Conservation (phyloP, 2,329 filamentous ascomycete genomes). For the Alternaria brassicae region DNA sequence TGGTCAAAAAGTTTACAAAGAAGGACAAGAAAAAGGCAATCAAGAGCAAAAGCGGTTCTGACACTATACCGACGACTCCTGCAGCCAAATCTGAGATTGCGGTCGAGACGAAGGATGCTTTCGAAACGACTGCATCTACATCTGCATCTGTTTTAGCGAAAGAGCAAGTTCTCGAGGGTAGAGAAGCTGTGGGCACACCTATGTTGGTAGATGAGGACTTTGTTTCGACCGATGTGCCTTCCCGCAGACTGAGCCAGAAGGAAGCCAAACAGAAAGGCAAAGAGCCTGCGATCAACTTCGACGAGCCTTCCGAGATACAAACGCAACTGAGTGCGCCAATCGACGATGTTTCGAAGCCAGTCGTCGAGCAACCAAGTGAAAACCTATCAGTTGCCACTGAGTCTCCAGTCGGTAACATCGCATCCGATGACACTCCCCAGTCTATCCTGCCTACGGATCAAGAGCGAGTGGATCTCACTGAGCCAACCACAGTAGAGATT, state of each 20-base stretch:
- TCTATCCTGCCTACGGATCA: background rate
- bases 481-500: background rate
- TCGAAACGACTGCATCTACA: constrained; percentile 14
- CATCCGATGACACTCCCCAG: background rate
- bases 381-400: background rate
- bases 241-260: constrained; percentile 32
- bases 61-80: constrained; percentile 35
- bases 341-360: background rate
- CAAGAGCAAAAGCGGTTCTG: constrained; percentile 28
- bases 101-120: constrained; percentile 31
- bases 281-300: constrained; percentile 4
- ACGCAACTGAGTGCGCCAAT: background rate
- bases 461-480: background rate
- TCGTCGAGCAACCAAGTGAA: constrained; percentile 1
- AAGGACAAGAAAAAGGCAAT: constrained; percentile 41
- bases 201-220: constrained; percentile 4
- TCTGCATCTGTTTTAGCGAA: background rate
- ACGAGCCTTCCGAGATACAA: constrained; percentile 15
- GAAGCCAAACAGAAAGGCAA: constrained; percentile 24
- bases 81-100: constrained; percentile 25
- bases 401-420: background rate
- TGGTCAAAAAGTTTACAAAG: constrained; percentile 38
- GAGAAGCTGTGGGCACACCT: constrained; percentile 16
- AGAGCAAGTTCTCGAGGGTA: constrained; percentile 21
- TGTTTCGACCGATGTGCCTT: constrained; percentile 6